Base-by-base conservation (phyloP, 176 grass and related monocot species). In the Avena insularis region DNA sequence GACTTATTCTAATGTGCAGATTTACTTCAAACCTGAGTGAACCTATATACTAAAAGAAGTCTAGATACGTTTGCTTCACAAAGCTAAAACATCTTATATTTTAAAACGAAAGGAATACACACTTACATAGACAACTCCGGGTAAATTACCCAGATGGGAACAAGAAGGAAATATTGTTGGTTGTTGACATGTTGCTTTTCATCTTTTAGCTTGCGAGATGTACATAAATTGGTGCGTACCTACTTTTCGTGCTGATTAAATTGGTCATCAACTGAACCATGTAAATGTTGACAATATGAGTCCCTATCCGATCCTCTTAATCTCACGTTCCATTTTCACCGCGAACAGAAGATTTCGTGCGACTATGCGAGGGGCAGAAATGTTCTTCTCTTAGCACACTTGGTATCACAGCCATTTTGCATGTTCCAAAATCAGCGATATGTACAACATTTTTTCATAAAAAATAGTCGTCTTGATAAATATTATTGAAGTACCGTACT, bases 391-490 rank as follows among this genome's bases (percentile, higher is more conserved):
- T 81, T 57, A 69, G 76, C 17, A 77, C 77, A 64, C 33, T 35
- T 35, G 33, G 33, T 46, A 65, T 21, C 67, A 56, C 58, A 56
- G 8, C 67, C 20, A 21, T 66, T 66, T 23, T 35, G 4, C 12
- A 75, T 23, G 51, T 56, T 89, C 76, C 57, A 40, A 80, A 35
- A 55, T 16, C 23, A 75, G 8, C 47, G 68, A 40, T 75, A 35
- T 85, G 29, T 23, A 51, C 55, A 45, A 19, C 25, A 9, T 16
- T 75, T 9, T 15, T 31, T 20, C 14, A 51, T 1, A 50, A 53
- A 25, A 53, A 40, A 35, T 70, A 75, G 25, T 29, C 6, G 47
- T 16, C 1, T 6, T 3, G 17, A 5, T n/a, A 47, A 71, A 71
- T n/a, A 71, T 45, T 54, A 54, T 12, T 15, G 4, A 5, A 38